phyloP scores from a whole-genome alignment of 805 yeast genomes.

The Teunomyces gatunensis region DNA sequence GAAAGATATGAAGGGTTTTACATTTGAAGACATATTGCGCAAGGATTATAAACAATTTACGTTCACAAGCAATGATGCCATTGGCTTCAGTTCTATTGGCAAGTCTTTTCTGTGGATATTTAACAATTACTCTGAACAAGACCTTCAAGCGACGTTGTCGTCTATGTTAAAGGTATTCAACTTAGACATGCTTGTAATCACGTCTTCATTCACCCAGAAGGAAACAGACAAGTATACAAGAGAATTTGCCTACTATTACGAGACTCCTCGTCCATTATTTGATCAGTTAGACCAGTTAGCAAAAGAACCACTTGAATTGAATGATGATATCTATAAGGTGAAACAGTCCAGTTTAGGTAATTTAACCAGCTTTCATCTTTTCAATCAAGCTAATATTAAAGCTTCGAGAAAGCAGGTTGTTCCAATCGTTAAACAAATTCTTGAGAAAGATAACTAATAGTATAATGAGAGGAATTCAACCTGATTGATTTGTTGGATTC shows the following conservation, averaged over 20 bases:
- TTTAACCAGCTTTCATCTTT: slow-evolving; percentile 19
- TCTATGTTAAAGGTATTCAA: slow-evolving; percentile 13
- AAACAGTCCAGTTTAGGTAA: slow-evolving; percentile 13
- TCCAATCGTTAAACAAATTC: slow-evolving; percentile 47
- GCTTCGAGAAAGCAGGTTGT: slow-evolving; percentile 89
- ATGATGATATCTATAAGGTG: slow-evolving; percentile 21
- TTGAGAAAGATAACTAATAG: slow-evolving; percentile 17
- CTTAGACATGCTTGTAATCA: slow-evolving; percentile 31
- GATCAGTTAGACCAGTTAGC: slow-evolving; percentile 20
- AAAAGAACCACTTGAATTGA: slow-evolving; percentile 20
- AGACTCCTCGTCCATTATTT: slow-evolving; percentile 12
- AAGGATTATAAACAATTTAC: slow-evolving; percentile 83
- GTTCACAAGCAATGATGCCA: slow-evolving; percentile 27
- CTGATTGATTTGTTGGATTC: slow-evolving; percentile 9
- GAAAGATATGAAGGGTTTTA: slow-evolving; percentile 59
- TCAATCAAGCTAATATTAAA: slow-evolving; percentile 47
- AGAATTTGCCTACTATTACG: slow-evolving; percentile 31
- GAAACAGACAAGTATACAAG: slow-evolving; percentile 31
- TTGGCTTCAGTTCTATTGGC: slow-evolving; percentile 80
- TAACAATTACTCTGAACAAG: slow-evolving; percentile 19
- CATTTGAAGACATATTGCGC: slow-evolving; percentile 58
- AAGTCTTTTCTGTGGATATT: slow-evolving; percentile 58
- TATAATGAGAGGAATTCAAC: slow-evolving; percentile 17
- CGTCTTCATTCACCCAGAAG: slow-evolving; percentile 38
- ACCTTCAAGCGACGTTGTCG: slow-evolving; percentile 22